Percentiles rank a stretch among this genome's conserved stretches.
phyloP scores from a whole-genome alignment of 106 monocot genomes.

The Phalaenopsis equestris region DNA sequence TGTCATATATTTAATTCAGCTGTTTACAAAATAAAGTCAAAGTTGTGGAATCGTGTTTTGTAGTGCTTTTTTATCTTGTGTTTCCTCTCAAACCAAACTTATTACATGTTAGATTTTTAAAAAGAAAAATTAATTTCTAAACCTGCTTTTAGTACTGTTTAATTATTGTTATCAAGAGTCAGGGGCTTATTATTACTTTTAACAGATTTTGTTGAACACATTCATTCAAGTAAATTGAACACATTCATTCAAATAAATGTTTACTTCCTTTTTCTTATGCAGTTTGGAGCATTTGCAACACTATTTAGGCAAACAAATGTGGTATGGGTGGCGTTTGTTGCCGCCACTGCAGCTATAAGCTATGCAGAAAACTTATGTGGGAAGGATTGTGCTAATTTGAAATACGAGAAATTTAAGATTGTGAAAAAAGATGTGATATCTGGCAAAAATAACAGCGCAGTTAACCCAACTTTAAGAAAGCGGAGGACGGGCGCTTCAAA shows the following conservation, averaged over 20 bases:
- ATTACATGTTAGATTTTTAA: not conserved
- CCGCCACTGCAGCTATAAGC: conserved; percentile 51
- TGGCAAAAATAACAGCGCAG: conserved; percentile 10
- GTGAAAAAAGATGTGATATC: conserved; percentile 10
- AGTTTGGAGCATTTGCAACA: conserved; percentile 71
- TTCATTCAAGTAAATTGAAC: not conserved
- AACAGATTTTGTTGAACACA: not conserved
- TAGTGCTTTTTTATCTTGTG: not conserved
- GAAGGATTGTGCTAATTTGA: conserved; percentile 17
- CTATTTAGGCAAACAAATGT: conserved; percentile 88
- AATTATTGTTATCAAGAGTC: not conserved
- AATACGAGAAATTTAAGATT: conserved; percentile 9
- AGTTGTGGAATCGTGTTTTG: not conserved
- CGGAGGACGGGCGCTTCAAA: conserved; percentile 19
- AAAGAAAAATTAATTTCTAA: not conserved
- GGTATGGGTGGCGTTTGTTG: conserved; percentile 86
- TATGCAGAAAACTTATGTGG: conserved; percentile 36
- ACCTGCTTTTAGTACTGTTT: not conserved
- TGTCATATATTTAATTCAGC: too few relatives aligned
- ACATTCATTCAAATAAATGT: not conserved
- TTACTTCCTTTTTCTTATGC: conserved; percentile 13
- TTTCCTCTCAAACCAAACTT: not conserved
- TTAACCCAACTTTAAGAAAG: conserved; percentile 41
- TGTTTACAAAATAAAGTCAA: too few relatives aligned
- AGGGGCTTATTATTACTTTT: not conserved